phyloP scores from a whole-genome alignment of 495 filamentous ascomycete species.

The Penicillium cataractarum region DNA sequence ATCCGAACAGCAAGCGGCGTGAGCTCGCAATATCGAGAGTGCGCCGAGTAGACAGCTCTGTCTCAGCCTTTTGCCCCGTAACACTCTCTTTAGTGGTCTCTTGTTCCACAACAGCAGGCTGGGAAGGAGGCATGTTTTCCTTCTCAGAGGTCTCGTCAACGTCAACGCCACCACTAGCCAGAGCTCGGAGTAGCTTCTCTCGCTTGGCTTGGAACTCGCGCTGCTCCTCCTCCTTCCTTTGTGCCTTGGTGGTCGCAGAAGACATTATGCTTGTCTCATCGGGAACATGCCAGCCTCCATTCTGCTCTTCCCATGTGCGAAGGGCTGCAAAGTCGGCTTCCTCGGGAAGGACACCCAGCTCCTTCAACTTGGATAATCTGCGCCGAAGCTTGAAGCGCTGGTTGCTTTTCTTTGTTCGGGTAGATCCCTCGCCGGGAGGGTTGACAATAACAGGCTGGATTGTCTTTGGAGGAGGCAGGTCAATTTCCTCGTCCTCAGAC shows the following conservation, averaged over 20 bases:
- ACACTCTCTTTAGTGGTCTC: neutral
- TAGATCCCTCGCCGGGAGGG: slow-evolving; percentile 48
- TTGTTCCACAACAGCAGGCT: neutral
- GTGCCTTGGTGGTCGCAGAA: slow-evolving; percentile 13
- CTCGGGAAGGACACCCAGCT: slow-evolving; percentile 50
- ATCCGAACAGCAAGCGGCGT: slow-evolving; percentile 69
- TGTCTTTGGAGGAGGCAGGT: neutral
- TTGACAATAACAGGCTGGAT: slow-evolving; percentile 19
- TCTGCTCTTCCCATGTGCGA: slow-evolving; percentile 37
- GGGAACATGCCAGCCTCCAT: slow-evolving; percentile 33
- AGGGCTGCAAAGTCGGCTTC: slow-evolving; percentile 54
- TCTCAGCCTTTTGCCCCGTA: slow-evolving; percentile 15
- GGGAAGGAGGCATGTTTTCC: slow-evolving; percentile 36
- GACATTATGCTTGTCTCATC: slow-evolving; percentile 23
- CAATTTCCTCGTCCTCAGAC: slow-evolving; percentile 27
- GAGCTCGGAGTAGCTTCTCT: slow-evolving; percentile 52
- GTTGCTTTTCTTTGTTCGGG: slow-evolving; percentile 58
- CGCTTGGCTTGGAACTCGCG: slow-evolving; percentile 54
- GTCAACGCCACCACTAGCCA: slow-evolving; percentile 57
- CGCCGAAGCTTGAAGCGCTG: slow-evolving; percentile 52
- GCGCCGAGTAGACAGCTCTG: slow-evolving; percentile 36
- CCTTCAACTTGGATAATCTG: slow-evolving; percentile 52
- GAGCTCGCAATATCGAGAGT: slow-evolving; percentile 67
- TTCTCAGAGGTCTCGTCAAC: slow-evolving; percentile 42
- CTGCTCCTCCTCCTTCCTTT: slow-evolving; percentile 30